Base-by-base conservation (phyloP, 805 yeast genomes). In the Candida coleopterorum region DNA sequence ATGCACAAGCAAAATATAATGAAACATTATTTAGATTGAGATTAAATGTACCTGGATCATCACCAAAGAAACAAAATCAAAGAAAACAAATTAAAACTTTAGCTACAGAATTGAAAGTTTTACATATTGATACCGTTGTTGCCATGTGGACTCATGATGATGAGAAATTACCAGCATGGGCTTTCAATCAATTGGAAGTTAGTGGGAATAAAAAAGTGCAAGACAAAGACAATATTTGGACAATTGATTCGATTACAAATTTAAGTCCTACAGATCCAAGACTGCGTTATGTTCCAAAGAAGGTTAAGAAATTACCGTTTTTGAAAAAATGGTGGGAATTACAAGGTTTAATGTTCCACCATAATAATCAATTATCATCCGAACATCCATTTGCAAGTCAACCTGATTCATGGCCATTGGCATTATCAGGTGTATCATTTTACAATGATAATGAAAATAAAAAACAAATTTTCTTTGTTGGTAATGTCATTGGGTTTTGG, bases 301-400 rank as follows among this genome's bases (percentile, higher is more conserved):
- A 68, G 22, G 72, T 81, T 12, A 79, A 72, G 48, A 58, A 60
- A 9, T 49, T 85, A 32, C 80, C 95, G 39, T 93, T 93, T 67
- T 71, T 86, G 47, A 73, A 68, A 42, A 93, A 93, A 61, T 93
- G 95, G 88, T 68, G 78, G 62, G 97, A 93, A 62, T 70, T 89
- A 43, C 98, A 93, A 64, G 60, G 70, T 21, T 70, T 75, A 42
- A 93, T 93, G 98, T 88, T 93, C 70, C 77, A 79, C 43, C 96
- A 89, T 53, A 93, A 93, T 65, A 93, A 90, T 64, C 79, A 81
- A 48, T 71, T 93, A 46, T 73, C 88, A 2, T 73, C 89, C 11
- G 87, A 85, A 18, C 98, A 93, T 62, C 98, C 98, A 31, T 93
- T 85, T 68, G 96, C 97, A 8, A 87, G 97, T 4, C 80, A 78